phyloP scores from a whole-genome alignment of 2,329 filamentous ascomycete species.

The Didymella pinodella region DNA sequence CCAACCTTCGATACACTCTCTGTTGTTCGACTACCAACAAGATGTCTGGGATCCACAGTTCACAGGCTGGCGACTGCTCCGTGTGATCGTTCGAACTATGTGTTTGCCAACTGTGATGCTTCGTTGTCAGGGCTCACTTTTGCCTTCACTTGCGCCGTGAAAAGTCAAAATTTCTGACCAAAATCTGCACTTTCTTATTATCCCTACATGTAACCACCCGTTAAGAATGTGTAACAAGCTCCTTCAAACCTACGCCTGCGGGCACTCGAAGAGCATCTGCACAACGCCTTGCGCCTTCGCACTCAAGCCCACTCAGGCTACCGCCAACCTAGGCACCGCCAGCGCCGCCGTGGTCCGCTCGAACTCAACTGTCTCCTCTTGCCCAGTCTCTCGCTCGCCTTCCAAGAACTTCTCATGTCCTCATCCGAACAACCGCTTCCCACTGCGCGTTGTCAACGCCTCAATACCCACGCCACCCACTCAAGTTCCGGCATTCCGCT shows the following conservation, averaged over 20 bases:
- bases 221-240: conserved; percentile 38
- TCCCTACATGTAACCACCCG: not conserved
- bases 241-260: conserved; percentile 38
- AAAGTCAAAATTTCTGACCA: too few species aligned
- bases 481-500: conserved; percentile 14
- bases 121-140: not conserved
- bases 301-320: not conserved
- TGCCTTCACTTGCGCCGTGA: conserved; percentile 5
- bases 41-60: not conserved
- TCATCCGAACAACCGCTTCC: not conserved
- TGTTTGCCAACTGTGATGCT: not conserved
- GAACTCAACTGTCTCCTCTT: conserved; percentile 17
- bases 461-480: not conserved
- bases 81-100: not conserved
- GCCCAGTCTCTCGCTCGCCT: not conserved
- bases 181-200: too few species aligned
- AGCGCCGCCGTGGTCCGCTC: conserved; percentile 15
- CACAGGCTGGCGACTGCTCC: not conserved
- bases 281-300: conserved; percentile 40
- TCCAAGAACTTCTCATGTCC: conserved; percentile 1
- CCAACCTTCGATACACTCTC: conserved; percentile 1
- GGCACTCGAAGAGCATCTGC: conserved; percentile 35
- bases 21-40: not conserved
- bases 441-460: not conserved
- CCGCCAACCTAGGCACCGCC: not conserved